A percentile compares a stretch with the other conserved stretches of the same genome.
Evolutionary conservation across 768 basidiomycete genomes (phyloP).

Genomic region (Tephrocybe sp.): DNA sequence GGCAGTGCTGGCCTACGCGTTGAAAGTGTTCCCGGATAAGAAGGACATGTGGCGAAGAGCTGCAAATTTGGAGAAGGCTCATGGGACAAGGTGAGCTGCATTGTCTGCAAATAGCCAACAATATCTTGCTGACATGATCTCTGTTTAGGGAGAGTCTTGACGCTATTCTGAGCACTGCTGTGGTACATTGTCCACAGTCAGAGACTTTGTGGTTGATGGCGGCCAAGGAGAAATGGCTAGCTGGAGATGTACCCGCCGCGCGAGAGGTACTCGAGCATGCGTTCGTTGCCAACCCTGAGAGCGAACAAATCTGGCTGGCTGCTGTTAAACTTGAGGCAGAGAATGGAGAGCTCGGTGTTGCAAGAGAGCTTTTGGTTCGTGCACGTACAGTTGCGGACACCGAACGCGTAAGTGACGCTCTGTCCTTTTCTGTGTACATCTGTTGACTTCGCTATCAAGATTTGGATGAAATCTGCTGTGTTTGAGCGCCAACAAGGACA

Average conservation of each 20-base stretch:
- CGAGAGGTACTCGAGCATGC: constrained; percentile 86
- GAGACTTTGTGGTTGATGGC: constrained; percentile 98
- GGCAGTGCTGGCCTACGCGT: constrained; percentile 86
- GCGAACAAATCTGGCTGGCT: constrained; percentile 96
- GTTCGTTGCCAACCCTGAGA: constrained; percentile 94
- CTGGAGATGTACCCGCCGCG: constrained; percentile 87
- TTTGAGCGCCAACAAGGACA: constrained; percentile 91
- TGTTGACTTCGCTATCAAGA: constrained; percentile 46
- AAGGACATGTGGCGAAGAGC: constrained; percentile 87
- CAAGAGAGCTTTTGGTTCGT: constrained; percentile 82
- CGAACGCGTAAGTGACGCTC: constrained; percentile 61
- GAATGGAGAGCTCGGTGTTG: constrained; percentile 87
- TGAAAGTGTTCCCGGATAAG: constrained; percentile 88
- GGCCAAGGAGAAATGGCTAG: constrained; percentile 96
- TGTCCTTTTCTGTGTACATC: neutral
- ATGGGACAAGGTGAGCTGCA: constrained; percentile 68
- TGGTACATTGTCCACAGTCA: constrained; percentile 90
- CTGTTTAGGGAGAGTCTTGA: constrained; percentile 72
- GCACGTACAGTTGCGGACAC: constrained; percentile 92
- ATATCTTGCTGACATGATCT: neutral
- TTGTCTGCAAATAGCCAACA: neutral
- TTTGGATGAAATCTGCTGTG: constrained; percentile 99
- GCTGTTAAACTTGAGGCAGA: constrained; percentile 97
- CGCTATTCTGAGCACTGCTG: constrained; percentile 78
- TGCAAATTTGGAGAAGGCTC: constrained; percentile 89